Evolutionary conservation across 345 rosid species (phyloP), one percentile per base, ranked within the genome.

Genomic region (Eucalyptus regnans): DNA sequence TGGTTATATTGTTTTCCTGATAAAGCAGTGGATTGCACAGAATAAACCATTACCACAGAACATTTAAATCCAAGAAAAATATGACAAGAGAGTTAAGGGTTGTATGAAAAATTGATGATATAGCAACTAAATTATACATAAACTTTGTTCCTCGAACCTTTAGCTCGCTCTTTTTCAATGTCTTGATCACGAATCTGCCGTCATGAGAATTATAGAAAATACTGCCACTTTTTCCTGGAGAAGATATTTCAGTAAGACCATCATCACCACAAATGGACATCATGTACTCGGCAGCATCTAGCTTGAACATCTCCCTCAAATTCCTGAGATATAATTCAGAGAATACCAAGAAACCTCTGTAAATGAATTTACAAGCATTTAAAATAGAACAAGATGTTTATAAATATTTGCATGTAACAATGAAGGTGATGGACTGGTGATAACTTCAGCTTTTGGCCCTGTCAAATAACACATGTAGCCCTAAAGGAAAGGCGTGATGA

Each of bases 211-310:
- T 96, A 93, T 94, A 97, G 92, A 97, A 97, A 88, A 97, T 92
- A 89, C 99, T 97, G 94, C 99, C 99, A 88, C 99, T 97, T 94
- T 97, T 97, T 88, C 99, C 99, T 0, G 99, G 93, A 87, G 99
- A 96, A 90, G 95, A 92, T 93, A 95, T 89, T 92, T 95, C 98
- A 88, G 93, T 95, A 27, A 97, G 94, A 90, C 98, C 99, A 91
- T 97, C 97, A 91, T 95, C 97, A 71, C 99, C 99, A 91, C 99
- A 97, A 46, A 97, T 96, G 92, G 99, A 97, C 99, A 97, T 97
- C 99, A 97, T 96, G 93, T 95, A 97, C 91, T 97, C 99, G 9
- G 99, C 99, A 86, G 99, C 97, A 95, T 97, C 98, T 92, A 97
- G 92, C 94, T 95, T 95, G 94, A 97, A 97, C 99, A 97, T 93